Conservation (phyloP, 2,329 filamentous ascomycete genomes). For the Botrytis cinerea region DNA sequence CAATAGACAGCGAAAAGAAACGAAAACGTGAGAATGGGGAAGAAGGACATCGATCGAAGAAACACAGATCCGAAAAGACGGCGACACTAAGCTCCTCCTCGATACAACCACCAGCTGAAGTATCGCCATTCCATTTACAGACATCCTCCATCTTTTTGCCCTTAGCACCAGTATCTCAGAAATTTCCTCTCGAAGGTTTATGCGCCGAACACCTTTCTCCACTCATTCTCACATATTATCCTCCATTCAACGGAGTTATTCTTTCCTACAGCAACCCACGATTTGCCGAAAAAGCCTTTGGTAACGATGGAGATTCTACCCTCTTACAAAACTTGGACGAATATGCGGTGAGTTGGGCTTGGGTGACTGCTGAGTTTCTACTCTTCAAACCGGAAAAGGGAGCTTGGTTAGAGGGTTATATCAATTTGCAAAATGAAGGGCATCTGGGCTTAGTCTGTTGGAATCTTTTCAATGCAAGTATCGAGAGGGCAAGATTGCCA, state of each 20-base stretch:
- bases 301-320: constrained; percentile 50
- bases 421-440: constrained; percentile 85
- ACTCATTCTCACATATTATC: constrained; percentile 74
- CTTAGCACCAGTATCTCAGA: constrained; percentile 70
- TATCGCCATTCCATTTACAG: constrained; percentile 75
- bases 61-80: constrained; percentile 45
- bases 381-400: constrained; percentile 77
- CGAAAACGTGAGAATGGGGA: constrained; percentile 44
- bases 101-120: constrained; percentile 34
- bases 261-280: constrained; percentile 71
- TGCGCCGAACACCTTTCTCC: constrained; percentile 75
- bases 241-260: constrained; percentile 71
- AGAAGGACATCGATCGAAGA: constrained; percentile 50
- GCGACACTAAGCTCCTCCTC: constrained; percentile 30
- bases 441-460: constrained; percentile 88
- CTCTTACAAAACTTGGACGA: constrained; percentile 66
- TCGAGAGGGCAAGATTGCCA: constrained; percentile 76
- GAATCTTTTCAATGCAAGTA: constrained; percentile 88
- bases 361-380: constrained; percentile 84
- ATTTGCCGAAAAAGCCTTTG: constrained; percentile 61
- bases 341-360: constrained; percentile 82
- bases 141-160: constrained; percentile 80
- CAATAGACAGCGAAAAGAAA: constrained; percentile 47
- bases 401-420: constrained; percentile 73
- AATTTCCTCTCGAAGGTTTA: constrained; percentile 68